Percentiles rank a stretch among this genome's conserved stretches.
phyloP scores from a whole-genome alignment of 352 stramenopile genomes.

The Poterioochromonas sp. region DNA sequence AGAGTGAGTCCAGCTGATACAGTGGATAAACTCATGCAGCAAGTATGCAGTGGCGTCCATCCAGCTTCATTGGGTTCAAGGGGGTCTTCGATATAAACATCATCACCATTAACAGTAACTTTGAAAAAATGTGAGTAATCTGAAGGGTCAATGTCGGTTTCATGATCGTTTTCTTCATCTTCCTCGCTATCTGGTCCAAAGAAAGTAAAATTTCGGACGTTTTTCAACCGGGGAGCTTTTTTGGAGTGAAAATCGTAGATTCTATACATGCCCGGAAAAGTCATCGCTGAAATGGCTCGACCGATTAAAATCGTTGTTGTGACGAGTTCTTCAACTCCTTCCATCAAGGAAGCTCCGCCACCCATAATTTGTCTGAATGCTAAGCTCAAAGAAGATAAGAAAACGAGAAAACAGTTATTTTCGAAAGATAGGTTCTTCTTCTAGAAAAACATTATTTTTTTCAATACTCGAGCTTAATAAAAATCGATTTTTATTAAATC shows the following conservation, averaged over 20 bases:
- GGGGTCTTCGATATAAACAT: slow-evolving; percentile 10
- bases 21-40: slow-evolving; percentile 16
- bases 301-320: slow-evolving; percentile 9
- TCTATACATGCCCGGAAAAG: slow-evolving; percentile 29
- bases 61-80: slow-evolving; percentile 18
- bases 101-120: background rate
- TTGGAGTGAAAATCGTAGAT: slow-evolving; percentile 33
- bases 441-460: no score
- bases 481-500: no score
- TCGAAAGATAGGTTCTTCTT: no score
- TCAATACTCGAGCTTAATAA: no score
- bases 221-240: background rate
- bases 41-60: slow-evolving; percentile 26
- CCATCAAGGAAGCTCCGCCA: background rate
- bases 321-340: slow-evolving; percentile 16
- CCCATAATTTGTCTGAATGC: background rate
- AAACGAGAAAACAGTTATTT: no score
- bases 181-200: slow-evolving; percentile 4
- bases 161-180: slow-evolving; percentile 14
- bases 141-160: background rate
- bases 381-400: no score
- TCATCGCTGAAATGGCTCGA: background rate
- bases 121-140: slow-evolving; percentile 12
- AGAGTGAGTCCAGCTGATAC: background rate
- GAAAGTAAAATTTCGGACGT: background rate